phyloP scores from a whole-genome alignment of 2,329 filamentous ascomycete species.

The Penicillium sp. region DNA sequence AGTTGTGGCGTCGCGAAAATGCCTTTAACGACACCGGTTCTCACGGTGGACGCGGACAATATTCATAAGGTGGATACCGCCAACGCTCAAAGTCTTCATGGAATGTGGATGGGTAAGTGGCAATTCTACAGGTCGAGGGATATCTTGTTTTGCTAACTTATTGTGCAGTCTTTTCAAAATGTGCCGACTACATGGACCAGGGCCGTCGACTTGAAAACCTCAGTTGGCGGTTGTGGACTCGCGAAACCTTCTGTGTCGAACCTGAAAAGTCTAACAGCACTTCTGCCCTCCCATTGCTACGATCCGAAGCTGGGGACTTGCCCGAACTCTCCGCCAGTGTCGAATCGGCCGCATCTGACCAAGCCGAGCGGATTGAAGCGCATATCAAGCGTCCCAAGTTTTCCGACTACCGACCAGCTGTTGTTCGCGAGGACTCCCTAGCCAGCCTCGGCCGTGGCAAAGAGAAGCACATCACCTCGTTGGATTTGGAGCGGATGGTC shows the following conservation, averaged over 20 bases:
- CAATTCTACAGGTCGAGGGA: background rate
- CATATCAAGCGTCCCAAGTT: conserved; percentile 61
- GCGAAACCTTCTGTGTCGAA: conserved; percentile 86
- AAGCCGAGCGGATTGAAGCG: conserved; percentile 51
- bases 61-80: conserved; percentile 94
- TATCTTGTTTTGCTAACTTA: background rate
- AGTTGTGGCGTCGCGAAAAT: conserved; percentile 52
- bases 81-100: conserved; percentile 89
- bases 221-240: conserved; percentile 92
- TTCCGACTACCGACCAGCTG: conserved; percentile 60
- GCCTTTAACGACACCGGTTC: conserved; percentile 83
- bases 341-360: conserved; percentile 66
- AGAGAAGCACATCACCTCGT: conserved; percentile 87
- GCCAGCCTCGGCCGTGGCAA: conserved; percentile 66
- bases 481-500: conserved; percentile 91
- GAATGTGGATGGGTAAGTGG: conserved; percentile 90
- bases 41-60: conserved; percentile 86
- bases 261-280: conserved; percentile 53
- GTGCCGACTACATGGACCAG: conserved; percentile 89
- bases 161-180: conserved; percentile 79
- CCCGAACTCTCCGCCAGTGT: conserved; percentile 75
- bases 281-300: conserved; percentile 50
- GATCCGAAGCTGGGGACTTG: conserved; percentile 49
- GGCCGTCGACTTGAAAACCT: conserved; percentile 91
- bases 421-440: conserved; percentile 55